Percentiles rank a stretch among this genome's conserved stretches.
Conservation (phyloP, 371 early-diverging fungal genomes). For the Syncephalastrum racemosum region DNA sequence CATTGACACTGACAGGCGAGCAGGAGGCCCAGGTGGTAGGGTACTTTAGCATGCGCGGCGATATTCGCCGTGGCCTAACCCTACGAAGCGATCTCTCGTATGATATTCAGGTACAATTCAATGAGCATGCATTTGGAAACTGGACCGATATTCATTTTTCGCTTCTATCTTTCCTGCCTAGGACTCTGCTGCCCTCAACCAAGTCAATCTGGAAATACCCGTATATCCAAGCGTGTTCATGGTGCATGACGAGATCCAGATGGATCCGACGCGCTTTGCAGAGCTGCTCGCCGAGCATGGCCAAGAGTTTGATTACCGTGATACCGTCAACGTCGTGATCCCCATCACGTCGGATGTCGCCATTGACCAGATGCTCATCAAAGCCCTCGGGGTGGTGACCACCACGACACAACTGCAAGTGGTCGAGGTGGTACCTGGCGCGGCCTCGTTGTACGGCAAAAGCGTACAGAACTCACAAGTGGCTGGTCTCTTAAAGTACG, state of each 20-base stretch:
- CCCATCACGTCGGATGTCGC: conserved; percentile 17
- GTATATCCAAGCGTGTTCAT: conserved; percentile 57
- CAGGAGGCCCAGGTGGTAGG: conserved; percentile 33
- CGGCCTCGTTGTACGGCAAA: conserved; percentile 72
- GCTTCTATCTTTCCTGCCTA: conserved; percentile 5
- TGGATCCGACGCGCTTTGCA: conserved; percentile 59
- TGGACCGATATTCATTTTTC: conserved; percentile 1
- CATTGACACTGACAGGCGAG: conserved; percentile 33
- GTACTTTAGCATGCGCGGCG: conserved; percentile 32
- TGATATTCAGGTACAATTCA: conserved; percentile 35
- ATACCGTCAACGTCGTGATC: conserved; percentile 24
- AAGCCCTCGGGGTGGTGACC: conserved; percentile 52
- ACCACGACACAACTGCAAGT: conserved; percentile 52
- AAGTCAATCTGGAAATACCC: conserved; percentile 29
- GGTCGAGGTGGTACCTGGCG: conserved; percentile 71
- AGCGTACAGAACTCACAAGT: conserved; percentile 64
- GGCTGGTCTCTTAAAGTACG: conserved; percentile 71
- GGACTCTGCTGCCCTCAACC: conserved; percentile 26
- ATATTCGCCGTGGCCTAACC: conserved; percentile 30
- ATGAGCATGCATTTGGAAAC: neutral
- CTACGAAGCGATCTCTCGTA: conserved; percentile 39
- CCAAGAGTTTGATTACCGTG: conserved; percentile 51
- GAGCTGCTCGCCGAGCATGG: conserved; percentile 53
- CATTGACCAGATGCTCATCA: conserved; percentile 40
- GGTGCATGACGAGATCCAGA: conserved; percentile 26